A percentile compares a stretch with the other conserved stretches of the same genome.
These are phyloP conservation scores for Phytophthora cryptogea DNA, from an alignment of 352 stramenopile genomes.

Conservation along the genomic window DNA sequence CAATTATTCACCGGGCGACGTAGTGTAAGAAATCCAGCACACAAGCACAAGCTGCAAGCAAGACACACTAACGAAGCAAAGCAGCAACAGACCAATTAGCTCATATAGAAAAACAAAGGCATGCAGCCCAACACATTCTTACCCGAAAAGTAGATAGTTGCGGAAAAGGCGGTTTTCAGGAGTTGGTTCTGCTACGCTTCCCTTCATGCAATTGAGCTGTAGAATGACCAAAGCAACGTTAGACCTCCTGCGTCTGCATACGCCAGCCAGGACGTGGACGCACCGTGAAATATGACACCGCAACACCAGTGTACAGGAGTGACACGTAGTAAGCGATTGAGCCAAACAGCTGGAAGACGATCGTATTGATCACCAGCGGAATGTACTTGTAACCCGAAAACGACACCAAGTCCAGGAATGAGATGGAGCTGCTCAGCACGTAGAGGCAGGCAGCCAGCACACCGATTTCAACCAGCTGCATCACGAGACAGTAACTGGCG, in stretches of 20 bases:
- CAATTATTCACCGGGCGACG: constrained; percentile 58
- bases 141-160: constrained; percentile 90
- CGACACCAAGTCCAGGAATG: constrained; percentile 95
- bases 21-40: constrained; percentile 88
- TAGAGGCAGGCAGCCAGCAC: constrained; percentile 95
- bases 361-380: constrained; percentile 94
- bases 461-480: constrained; percentile 93
- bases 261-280: constrained; percentile 11
- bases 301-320: constrained; percentile 93
- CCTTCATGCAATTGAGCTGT: constrained; percentile 90
- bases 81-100: constrained; percentile 5
- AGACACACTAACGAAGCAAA: constrained; percentile 52
- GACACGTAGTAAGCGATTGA: constrained; percentile 91
- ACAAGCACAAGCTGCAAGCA: constrained; percentile 83
- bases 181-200: constrained; percentile 74
- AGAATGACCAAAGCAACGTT: constrained; percentile 8
- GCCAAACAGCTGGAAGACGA: constrained; percentile 88
- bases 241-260: not conserved
- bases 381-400: constrained; percentile 99
- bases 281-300: constrained; percentile 95
- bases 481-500: constrained; percentile 90
- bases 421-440: constrained; percentile 91
- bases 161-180: constrained; percentile 76
- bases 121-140: constrained; percentile 10
- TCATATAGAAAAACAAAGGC: not conserved